Percentiles rank a stretch among this genome's conserved stretches.
These are phyloP conservation scores for Strombidium stylifer DNA, from an alignment of 73 alveolate genomes.

Conservation along the genomic window DNA sequence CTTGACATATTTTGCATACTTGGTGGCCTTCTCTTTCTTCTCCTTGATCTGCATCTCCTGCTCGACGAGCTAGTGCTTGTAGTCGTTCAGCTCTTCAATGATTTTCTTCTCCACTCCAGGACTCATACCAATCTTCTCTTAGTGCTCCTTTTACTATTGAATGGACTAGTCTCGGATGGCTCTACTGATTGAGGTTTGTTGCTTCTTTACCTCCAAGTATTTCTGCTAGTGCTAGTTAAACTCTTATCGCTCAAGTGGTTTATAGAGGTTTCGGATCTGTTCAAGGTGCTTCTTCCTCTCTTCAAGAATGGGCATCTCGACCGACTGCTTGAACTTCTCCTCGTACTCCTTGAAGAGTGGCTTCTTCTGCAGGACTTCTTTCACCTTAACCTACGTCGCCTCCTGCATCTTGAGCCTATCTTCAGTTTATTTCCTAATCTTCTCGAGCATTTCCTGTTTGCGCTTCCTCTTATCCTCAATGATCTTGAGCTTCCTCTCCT, in stretches of 20 bases:
- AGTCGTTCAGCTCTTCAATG: neutral
- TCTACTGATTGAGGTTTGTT: neutral
- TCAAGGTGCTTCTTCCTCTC: slow-evolving; percentile 41
- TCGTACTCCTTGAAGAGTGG: slow-evolving; percentile 34
- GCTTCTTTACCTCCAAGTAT: slow-evolving; percentile 24
- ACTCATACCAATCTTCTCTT: neutral
- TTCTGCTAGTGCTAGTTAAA: slow-evolving; percentile 20
- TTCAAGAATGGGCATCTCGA: slow-evolving; percentile 42
- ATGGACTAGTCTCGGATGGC: neutral
- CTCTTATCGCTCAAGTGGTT: slow-evolving; percentile 21
- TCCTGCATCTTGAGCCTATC: neutral
- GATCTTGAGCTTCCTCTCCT: too few relatives aligned
- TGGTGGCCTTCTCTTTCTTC: slow-evolving; percentile 20
- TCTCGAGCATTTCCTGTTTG: slow-evolving; percentile 2
- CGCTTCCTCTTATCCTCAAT: slow-evolving; percentile 2
- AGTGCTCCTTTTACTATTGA: slow-evolving; percentile 8
- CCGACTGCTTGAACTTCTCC: slow-evolving; percentile 22
- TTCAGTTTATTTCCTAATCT: slow-evolving; percentile 5
- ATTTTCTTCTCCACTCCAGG: neutral
- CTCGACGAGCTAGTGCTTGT: neutral
- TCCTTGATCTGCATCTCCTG: slow-evolving; percentile 31
- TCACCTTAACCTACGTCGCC: slow-evolving; percentile 1
- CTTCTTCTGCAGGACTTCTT: slow-evolving; percentile 18
- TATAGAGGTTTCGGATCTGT: slow-evolving; percentile 29
- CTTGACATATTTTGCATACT: slow-evolving; percentile 55